Conservation (phyloP, 2,329 filamentous ascomycete genomes). For the Aspergillus ibericus region DNA sequence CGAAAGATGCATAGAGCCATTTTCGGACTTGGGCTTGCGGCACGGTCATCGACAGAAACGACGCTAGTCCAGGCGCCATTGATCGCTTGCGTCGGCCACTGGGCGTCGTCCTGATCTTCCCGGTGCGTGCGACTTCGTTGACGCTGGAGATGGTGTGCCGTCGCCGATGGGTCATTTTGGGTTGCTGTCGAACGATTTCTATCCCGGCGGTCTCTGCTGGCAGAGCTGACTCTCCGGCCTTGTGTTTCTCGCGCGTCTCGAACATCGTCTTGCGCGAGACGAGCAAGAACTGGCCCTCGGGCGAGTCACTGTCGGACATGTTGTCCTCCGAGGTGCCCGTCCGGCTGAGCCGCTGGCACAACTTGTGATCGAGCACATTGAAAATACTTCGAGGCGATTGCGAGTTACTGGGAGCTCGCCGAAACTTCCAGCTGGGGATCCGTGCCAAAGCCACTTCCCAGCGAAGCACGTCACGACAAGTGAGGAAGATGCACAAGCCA, state of each 20-base stretch:
- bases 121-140: conserved; percentile 30
- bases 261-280: conserved; percentile 39
- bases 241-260: conserved; percentile 16
- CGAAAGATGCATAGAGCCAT: conserved; percentile 78
- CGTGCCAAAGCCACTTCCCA: conserved; percentile 85
- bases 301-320: conserved; percentile 40
- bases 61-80: conserved; percentile 63
- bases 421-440: conserved; percentile 88
- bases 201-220: conserved; percentile 24
- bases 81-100: conserved; percentile 66
- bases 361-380: conserved; percentile 44
- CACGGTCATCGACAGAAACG: conserved; percentile 78
- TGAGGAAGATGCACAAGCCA: conserved; percentile 72
- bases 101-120: conserved; percentile 51
- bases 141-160: conserved; percentile 57
- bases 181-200: conserved; percentile 22
- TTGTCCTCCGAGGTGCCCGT: conserved; percentile 36
- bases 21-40: conserved; percentile 74
- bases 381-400: conserved; percentile 42
- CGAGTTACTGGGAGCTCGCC: conserved; percentile 50
- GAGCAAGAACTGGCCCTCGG: conserved; percentile 20
- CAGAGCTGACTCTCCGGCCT: conserved; percentile 19
- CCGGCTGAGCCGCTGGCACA: conserved; percentile 52
- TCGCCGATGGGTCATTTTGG: conserved; percentile 22
- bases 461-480: conserved; percentile 70